phyloP scores from a whole-genome alignment of 768 basidiomycete species.

The Hemileccinum rubropunctum region DNA sequence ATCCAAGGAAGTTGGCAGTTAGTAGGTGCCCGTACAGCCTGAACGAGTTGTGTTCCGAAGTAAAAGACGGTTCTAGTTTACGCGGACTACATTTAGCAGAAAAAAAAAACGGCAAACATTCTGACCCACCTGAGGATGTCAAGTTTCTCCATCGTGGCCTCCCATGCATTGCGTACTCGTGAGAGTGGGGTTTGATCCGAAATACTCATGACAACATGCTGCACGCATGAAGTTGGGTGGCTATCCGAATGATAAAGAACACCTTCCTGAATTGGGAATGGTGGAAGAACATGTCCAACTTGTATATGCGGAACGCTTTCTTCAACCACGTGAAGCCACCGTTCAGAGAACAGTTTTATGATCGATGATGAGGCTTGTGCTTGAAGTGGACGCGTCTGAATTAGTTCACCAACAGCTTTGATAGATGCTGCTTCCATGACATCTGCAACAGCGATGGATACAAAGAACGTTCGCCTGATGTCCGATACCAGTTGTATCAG shows the following conservation, averaged over 20 bases:
- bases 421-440: constrained; percentile 30
- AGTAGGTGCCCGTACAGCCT: constrained; percentile 23
- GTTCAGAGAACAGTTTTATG: constrained; percentile 16
- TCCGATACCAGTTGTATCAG: constrained; percentile 23
- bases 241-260: constrained; percentile 41
- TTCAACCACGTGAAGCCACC: constrained; percentile 14
- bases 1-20: constrained; percentile 15
- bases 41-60: constrained; percentile 27
- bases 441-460: constrained; percentile 24
- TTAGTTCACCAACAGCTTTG: constrained; percentile 17
- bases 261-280: constrained; percentile 48
- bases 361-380: neutral
- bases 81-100: neutral
- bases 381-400: neutral
- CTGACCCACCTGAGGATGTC: constrained; percentile 28
- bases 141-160: constrained; percentile 20
- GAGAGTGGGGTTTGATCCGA: constrained; percentile 18
- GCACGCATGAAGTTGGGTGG: constrained; percentile 40
- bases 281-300: constrained; percentile 33
- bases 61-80: constrained; percentile 30
- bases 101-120: neutral
- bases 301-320: constrained; percentile 1
- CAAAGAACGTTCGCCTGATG: constrained; percentile 17
- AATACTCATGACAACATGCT: constrained; percentile 39
- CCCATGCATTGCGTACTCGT: constrained; percentile 35